Conservation (phyloP, 2,329 filamentous ascomycete genomes). For the Aspergillus uvarum region DNA sequence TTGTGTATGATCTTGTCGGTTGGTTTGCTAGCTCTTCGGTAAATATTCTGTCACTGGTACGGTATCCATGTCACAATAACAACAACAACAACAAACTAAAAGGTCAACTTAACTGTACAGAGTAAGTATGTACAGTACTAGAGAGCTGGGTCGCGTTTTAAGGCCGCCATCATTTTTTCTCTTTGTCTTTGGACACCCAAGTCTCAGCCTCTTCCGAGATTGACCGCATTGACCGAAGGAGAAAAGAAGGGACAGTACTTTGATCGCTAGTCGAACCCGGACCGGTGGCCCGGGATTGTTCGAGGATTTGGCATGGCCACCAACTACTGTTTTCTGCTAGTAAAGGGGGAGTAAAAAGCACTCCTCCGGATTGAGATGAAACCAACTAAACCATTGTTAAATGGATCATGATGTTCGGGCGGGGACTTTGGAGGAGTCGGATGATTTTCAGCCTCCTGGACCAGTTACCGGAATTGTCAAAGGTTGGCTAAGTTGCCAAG, state of each 20-base stretch:
- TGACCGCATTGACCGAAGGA: background rate
- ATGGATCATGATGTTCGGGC: background rate
- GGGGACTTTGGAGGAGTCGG: background rate
- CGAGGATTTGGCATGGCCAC: background rate
- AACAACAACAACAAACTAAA: no score
- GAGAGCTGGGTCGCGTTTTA: background rate
- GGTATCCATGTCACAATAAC: no score
- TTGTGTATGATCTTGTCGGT: no score
- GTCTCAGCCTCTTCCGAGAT: background rate
- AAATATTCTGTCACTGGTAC: background rate
- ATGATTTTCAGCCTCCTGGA: background rate
- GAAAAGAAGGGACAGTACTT: background rate
- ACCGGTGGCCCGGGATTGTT: background rate
- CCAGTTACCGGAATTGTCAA: background rate
- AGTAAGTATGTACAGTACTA: no score
- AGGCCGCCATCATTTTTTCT: background rate
- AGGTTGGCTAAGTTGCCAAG: background rate
- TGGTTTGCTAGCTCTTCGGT: background rate
- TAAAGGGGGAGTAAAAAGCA: background rate
- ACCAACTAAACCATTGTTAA: background rate
- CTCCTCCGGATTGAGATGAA: background rate
- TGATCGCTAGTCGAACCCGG: background rate
- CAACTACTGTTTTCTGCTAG: background rate
- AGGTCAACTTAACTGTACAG: no score
- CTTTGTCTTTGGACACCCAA: background rate